Evolutionary conservation across 805 yeast genomes (phyloP).

Genomic region (Saccharomycopsis fermentans): DNA sequence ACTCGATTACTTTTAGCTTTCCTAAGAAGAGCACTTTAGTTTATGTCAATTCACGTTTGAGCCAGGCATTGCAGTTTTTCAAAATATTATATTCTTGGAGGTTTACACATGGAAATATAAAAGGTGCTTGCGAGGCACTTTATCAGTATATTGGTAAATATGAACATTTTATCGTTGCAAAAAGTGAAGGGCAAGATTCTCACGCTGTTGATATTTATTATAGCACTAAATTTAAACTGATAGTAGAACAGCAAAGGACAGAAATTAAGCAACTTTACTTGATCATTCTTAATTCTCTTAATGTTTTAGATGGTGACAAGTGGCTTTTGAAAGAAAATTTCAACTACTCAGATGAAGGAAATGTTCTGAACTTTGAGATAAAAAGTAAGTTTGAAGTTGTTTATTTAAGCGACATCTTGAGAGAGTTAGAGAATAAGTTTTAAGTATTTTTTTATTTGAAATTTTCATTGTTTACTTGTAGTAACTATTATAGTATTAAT

Average conservation of each 20-base stretch:
- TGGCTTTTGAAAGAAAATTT: constrained; percentile 26
- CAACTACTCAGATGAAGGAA: not conserved
- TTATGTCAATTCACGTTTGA: constrained; percentile 22
- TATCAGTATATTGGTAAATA: constrained; percentile 30
- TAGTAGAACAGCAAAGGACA: constrained; percentile 5
- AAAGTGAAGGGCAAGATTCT: not conserved
- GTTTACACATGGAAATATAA: constrained; percentile 36
- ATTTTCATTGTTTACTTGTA: not conserved
- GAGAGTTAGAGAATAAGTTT: not conserved
- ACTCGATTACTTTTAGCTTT: constrained; percentile 16
- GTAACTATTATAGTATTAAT: no score
- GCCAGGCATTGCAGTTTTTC: constrained; percentile 33
- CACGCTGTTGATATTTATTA: not conserved
- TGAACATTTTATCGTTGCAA: not conserved
- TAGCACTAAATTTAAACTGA: constrained; percentile 12
- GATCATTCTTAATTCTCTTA: constrained; percentile 31
- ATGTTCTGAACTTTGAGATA: not conserved
- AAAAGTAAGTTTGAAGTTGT: not conserved
- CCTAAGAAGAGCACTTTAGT: constrained; percentile 22
- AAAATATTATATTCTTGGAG: constrained; percentile 44
- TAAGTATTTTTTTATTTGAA: not conserved
- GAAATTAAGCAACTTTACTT: constrained; percentile 29
- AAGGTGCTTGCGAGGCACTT: constrained; percentile 38
- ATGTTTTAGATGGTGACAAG: constrained; percentile 31
- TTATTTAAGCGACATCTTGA: not conserved